Conservation (phyloP, 2,329 filamentous ascomycete species). For the Ustulina deusta region DNA sequence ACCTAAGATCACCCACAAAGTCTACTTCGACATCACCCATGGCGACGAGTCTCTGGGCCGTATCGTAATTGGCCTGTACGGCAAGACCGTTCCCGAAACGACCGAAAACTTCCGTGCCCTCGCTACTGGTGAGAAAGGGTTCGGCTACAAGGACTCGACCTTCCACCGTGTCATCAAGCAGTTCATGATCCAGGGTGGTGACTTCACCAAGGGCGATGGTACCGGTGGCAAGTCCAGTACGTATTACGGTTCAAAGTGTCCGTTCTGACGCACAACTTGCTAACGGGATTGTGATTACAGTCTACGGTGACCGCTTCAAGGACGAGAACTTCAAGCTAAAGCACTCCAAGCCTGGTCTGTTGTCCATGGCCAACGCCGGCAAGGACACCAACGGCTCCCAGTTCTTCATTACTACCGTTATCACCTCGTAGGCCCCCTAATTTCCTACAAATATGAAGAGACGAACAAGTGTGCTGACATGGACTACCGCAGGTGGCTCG, state of each 20-base stretch:
- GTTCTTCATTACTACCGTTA: constrained; percentile 89
- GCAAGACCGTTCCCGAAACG: constrained; percentile 86
- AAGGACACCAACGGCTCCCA: constrained; percentile 89
- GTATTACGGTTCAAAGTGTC: constrained; percentile 49
- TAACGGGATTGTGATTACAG: constrained; percentile 55
- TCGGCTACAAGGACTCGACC: constrained; percentile 81
- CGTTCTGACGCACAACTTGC: constrained; percentile 11
- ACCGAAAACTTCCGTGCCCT: constrained; percentile 81
- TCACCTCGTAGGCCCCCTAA: constrained; percentile 72
- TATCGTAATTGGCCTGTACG: constrained; percentile 85
- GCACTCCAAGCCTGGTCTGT: constrained; percentile 85
- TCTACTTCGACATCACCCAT: constrained; percentile 86
- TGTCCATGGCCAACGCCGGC: constrained; percentile 89
- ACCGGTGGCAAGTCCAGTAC: constrained; percentile 87
- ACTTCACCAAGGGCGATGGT: constrained; percentile 85
- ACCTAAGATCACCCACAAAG: constrained; percentile 95
- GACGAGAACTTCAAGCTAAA: constrained; percentile 97
- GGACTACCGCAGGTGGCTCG: constrained; percentile 73
- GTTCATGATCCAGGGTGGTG: constrained; percentile 93
- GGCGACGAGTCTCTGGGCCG: constrained; percentile 80
- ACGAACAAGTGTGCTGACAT: constrained; percentile 37
- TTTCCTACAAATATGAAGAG: constrained; percentile 11
- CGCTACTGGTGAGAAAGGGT: constrained; percentile 87
- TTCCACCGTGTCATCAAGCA: constrained; percentile 93
- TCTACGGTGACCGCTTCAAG: constrained; percentile 85